These are phyloP conservation scores for Trypanosoma rangeli DNA, from an alignment of 208 protist species.

Conservation along the genomic window DNA sequence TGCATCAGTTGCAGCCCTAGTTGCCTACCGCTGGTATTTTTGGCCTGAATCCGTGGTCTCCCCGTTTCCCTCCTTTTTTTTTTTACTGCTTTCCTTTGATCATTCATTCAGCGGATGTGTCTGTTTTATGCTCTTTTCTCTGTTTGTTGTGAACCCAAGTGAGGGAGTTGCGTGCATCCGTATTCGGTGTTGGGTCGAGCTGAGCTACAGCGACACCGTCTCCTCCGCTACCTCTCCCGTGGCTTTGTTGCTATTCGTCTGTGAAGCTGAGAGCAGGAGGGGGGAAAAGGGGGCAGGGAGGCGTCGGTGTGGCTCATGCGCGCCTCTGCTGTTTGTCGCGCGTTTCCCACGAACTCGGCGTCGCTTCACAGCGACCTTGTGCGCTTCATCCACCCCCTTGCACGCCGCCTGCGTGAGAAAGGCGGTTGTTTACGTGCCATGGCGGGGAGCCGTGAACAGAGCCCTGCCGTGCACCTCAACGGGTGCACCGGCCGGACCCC, in stretches of 20 bases:
- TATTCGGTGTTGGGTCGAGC: background rate
- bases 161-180: background rate
- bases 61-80: no score
- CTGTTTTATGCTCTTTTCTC: background rate
- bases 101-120: background rate
- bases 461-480: background rate
- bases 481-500: background rate
- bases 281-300: background rate
- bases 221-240: background rate
- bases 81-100: no score
- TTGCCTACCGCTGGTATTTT: no score
- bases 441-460: background rate
- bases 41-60: no score
- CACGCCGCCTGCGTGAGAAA: constrained; percentile 7
- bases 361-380: constrained; percentile 19
- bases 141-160: background rate
- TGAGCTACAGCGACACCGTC: background rate
- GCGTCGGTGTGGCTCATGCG: constrained; percentile 1
- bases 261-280: background rate
- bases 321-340: background rate
- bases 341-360: background rate
- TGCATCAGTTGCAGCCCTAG: no score
- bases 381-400: constrained; percentile 26
- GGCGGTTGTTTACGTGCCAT: background rate
- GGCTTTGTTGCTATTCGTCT: background rate